Percentiles rank a stretch among this genome's conserved stretches.
Conservation (phyloP, 768 basidiomycete species). For the Megacollybia marginata region DNA sequence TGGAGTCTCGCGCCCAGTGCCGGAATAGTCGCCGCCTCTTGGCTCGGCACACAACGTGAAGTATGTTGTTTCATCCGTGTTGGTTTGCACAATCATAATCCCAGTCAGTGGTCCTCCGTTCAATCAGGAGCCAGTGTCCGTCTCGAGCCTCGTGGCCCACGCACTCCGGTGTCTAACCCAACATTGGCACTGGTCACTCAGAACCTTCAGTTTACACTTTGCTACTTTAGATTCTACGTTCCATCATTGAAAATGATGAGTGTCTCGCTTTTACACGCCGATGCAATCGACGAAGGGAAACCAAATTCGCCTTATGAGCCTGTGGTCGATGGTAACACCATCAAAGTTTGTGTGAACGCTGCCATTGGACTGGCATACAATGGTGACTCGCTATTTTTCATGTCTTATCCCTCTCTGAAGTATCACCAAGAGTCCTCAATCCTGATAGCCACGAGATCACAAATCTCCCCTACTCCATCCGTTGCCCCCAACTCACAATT, state of each 20-base stretch:
- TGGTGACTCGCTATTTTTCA: slow-evolving; percentile 28
- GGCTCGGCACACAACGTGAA: slow-evolving; percentile 56
- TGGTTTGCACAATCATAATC: background rate
- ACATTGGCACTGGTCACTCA: slow-evolving; percentile 60
- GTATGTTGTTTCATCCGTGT: slow-evolving; percentile 25
- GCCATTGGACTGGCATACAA: slow-evolving; percentile 55
- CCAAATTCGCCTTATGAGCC: slow-evolving; percentile 20
- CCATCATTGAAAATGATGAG: slow-evolving; percentile 38
- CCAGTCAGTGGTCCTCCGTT: background rate
- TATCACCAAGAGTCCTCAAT: slow-evolving; percentile 41
- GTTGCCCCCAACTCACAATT: slow-evolving; percentile 18
- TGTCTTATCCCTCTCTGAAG: background rate
- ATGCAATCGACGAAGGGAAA: slow-evolving; percentile 26
- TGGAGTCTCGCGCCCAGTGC: slow-evolving; percentile 45
- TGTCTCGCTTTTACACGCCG: slow-evolving; percentile 38
- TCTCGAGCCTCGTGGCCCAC: slow-evolving; percentile 53
- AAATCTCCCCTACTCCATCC: slow-evolving; percentile 32
- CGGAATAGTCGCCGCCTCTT: slow-evolving; percentile 55
- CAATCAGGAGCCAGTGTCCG: slow-evolving; percentile 38
- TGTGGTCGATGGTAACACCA: slow-evolving; percentile 26
- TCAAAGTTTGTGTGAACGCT: slow-evolving; percentile 46
- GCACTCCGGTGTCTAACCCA: slow-evolving; percentile 42
- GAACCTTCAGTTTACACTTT: slow-evolving; percentile 47
- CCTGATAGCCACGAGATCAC: slow-evolving; percentile 57
- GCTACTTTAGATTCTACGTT: slow-evolving; percentile 41